Base-by-base conservation (phyloP, 2,329 filamentous ascomycete species). In the Alternaria consortialis region DNA sequence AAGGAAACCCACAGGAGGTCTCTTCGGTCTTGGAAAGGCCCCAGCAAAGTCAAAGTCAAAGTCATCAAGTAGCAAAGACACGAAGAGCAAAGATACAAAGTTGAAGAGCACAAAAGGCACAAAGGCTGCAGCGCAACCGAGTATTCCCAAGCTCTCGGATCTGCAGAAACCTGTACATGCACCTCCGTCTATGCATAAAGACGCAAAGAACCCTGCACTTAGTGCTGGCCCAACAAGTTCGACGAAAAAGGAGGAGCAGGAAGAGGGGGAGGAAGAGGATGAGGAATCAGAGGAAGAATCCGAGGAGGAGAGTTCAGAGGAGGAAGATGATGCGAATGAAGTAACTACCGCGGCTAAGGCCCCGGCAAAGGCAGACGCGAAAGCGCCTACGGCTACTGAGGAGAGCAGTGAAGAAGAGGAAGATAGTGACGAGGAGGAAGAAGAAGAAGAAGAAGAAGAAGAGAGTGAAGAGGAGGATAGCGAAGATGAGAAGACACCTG, bases 151-250 rank as follows among this genome's bases (percentile, higher is more conserved):
- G 25, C 56, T 65, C 17, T 46, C 64, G 8, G 47, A 58, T 32
- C 47, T 60, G 13, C 68, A 70, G 39, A 70, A 73, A 58, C 63
- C 67, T 1, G 59, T 74, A 7, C 66, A 73, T 9, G 51, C 61
- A 7, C 70, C 70, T 15, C 65, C 74, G 0, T 68, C 66, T 4
- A 71, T 68, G 60, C 66, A 72, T 46, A 61, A 56, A 9, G 74
- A 74, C 50, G 70, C 66, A n/a, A 65, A 62, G 43, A 70, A 75
- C 27, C 64, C 72, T 8, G 66, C 60, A n/a, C 60, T 74, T 17
- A 62, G 61, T 20, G 66, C 68, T 7, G 68, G 65, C 0, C 73
- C 73, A 1, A 62, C 65, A 52, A 63, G 64, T 39, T 55, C 61
- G 13, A 67, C 60, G 12, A 54, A 64, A 43, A 64, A 55, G 29